Evolutionary conservation across 192 early-diverging fungal species (phyloP).

Genomic region (Backusella mclennaniae): DNA sequence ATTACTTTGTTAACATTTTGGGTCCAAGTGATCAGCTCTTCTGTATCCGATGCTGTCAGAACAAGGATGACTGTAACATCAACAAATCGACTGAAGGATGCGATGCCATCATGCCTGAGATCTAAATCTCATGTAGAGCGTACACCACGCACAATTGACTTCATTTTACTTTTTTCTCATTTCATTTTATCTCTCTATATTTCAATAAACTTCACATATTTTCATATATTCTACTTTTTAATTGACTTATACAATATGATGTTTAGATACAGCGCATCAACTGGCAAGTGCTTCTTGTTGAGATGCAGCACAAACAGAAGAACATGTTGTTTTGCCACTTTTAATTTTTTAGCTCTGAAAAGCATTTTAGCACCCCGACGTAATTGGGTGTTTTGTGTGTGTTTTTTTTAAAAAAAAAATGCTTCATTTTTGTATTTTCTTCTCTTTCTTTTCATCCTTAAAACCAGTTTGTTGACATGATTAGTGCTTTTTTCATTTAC

Average conservation of each 20-base stretch:
- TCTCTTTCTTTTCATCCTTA: background rate
- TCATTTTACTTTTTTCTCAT: background rate
- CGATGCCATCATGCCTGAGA: background rate
- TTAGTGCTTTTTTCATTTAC: constrained; percentile 95
- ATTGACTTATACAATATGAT: background rate
- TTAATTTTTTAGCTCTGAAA: background rate
- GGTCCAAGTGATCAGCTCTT: constrained; percentile 43
- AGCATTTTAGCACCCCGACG: background rate
- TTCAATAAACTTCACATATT: background rate
- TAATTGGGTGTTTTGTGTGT: background rate
- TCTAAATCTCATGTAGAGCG: constrained; percentile 21
- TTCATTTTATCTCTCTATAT: background rate
- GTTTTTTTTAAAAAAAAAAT: background rate
- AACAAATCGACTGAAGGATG: background rate
- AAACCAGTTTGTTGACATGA: constrained; percentile 55
- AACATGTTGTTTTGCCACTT: background rate
- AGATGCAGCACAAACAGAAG: background rate
- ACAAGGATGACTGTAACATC: constrained; percentile 3
- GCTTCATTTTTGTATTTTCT: background rate
- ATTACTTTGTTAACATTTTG: constrained; percentile 45
- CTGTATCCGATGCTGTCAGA: constrained; percentile 43
- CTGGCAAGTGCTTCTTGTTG: background rate
- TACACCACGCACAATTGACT: background rate
- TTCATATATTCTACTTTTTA: background rate
- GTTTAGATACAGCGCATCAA: background rate